Percentiles rank a stretch among this genome's conserved stretches.
Evolutionary conservation across 495 filamentous ascomycete genomes (phyloP).

Genomic region (Hypoxylon subgilvum): DNA sequence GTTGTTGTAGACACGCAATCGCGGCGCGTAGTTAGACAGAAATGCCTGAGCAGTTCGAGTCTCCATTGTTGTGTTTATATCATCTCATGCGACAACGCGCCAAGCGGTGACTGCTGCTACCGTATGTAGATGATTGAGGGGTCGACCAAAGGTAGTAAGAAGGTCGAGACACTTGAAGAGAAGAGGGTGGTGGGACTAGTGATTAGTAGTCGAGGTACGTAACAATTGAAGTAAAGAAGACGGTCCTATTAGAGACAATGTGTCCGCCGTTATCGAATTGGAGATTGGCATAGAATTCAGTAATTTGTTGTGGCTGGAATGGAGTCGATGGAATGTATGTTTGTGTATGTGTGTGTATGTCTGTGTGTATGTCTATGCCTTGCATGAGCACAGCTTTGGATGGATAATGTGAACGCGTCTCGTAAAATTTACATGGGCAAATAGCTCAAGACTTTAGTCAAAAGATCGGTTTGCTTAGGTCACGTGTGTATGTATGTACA

Average conservation of each 20-base stretch:
- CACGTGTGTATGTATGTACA: not conserved
- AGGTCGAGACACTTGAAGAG: not conserved
- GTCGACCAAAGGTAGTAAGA: not conserved
- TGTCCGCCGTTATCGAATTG: no score
- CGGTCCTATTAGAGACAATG: no score
- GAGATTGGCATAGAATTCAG: not conserved
- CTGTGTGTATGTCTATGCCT: constrained; percentile 14
- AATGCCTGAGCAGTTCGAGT: constrained; percentile 74
- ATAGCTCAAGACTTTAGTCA: not conserved
- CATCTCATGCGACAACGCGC: constrained; percentile 32
- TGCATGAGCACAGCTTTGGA: constrained; percentile 32
- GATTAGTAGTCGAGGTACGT: no score
- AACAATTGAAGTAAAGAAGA: no score
- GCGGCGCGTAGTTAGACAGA: constrained; percentile 88
- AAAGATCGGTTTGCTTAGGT: no score
- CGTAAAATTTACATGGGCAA: constrained; percentile 23
- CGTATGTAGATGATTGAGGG: not conserved
- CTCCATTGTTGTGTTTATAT: constrained; percentile 45
- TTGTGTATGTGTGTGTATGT: no score
- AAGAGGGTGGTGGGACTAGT: not conserved
- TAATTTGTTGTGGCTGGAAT: constrained; percentile 4
- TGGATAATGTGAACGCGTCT: constrained; percentile 31
- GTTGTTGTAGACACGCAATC: constrained; percentile 89
- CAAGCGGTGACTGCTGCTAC: not conserved
- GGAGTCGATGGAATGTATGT: constrained; percentile 1